These are phyloP conservation scores for Leptographium procerum DNA, from an alignment of 2,329 filamentous ascomycete genomes.

Conservation along the genomic window DNA sequence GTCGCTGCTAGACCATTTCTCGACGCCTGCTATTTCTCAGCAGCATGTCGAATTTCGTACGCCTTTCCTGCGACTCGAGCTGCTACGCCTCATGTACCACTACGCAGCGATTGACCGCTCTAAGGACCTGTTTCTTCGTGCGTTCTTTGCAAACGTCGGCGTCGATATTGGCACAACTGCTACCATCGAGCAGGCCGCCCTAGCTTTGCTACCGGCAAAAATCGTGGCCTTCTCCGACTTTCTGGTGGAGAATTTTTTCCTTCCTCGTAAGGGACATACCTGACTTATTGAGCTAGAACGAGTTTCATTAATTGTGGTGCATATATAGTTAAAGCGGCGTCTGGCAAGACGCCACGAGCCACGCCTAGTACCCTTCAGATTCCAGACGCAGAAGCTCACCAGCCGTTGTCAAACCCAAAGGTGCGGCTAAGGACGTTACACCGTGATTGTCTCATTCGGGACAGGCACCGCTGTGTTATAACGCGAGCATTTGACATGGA, in stretches of 20 bases:
- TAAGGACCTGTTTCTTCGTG: not conserved
- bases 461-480: conserved; percentile 2
- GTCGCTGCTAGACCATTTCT: not conserved
- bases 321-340: not conserved
- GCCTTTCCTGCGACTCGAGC: not conserved
- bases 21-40: not conserved
- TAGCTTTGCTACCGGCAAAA: not conserved
- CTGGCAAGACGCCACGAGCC: not conserved
- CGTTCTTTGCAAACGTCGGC: not conserved
- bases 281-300: not conserved
- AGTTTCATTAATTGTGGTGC: not conserved
- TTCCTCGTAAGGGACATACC: not conserved
- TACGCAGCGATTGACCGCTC: not conserved
- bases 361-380: not conserved
- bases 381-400: not conserved
- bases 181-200: not conserved
- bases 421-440: not conserved
- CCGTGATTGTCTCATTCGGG: not conserved
- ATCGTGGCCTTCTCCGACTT: not conserved
- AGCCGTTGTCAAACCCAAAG: not conserved
- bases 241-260: not conserved
- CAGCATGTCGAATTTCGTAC: not conserved
- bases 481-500: not conserved
- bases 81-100: not conserved
- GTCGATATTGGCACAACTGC: not conserved